phyloP scores from a whole-genome alignment of 768 basidiomycete species.

The Pleurotus ostreatus region DNA sequence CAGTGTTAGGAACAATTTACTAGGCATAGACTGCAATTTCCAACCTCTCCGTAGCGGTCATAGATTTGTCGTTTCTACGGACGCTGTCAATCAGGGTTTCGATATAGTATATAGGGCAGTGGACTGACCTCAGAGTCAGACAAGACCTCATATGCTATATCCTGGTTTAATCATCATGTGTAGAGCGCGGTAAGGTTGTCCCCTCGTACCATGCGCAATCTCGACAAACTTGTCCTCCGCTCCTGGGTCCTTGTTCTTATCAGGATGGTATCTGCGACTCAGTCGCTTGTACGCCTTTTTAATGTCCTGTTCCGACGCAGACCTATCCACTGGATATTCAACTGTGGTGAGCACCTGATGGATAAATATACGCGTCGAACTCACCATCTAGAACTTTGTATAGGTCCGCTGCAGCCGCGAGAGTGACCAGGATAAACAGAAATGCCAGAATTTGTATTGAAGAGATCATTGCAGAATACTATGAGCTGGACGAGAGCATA shows the following conservation, averaged over 20 bases:
- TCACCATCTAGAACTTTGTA: constrained; percentile 81
- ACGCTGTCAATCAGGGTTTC: constrained; percentile 7
- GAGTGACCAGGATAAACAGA: constrained; percentile 28
- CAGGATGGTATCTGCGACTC: constrained; percentile 88
- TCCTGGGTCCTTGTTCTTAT: constrained; percentile 86
- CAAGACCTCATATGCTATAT: constrained; percentile 86
- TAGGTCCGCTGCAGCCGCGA: constrained; percentile 60
- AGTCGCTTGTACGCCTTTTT: constrained; percentile 88
- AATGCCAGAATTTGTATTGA: constrained; percentile 30
- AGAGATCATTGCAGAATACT: constrained; percentile 26
- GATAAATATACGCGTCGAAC: constrained; percentile 28
- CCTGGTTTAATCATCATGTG: constrained; percentile 7
- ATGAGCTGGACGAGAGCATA: constrained; percentile 11
- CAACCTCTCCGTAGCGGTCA: constrained; percentile 87
- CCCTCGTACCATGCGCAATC: constrained; percentile 73
- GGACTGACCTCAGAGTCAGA: constrained; percentile 71
- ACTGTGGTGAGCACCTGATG: constrained; percentile 15
- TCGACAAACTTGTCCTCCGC: constrained; percentile 88
- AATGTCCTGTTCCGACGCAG: constrained; percentile 86
- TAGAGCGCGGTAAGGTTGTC: not conserved
- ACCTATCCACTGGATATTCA: constrained; percentile 50
- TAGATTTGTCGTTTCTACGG: constrained; percentile 87
- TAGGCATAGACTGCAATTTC: constrained; percentile 5
- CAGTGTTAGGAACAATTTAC: not conserved
- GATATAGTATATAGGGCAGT: not conserved